Evolutionary conservation across 2,329 filamentous ascomycete species (phyloP).

Genomic region (Ambrosiella xylebori): DNA sequence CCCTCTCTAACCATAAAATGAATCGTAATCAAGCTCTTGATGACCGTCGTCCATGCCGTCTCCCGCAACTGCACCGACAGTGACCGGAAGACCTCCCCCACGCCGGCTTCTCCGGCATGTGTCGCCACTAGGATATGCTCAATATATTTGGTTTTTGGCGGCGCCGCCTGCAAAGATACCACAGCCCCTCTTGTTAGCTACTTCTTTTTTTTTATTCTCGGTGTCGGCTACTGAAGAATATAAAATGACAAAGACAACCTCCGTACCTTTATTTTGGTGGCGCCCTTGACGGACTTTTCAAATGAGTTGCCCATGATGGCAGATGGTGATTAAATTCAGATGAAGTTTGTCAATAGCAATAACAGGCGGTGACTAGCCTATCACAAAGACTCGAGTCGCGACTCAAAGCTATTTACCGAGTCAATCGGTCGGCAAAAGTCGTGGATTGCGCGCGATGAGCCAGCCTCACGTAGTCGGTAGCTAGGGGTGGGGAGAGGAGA

Average conservation of each 20-base stretch:
- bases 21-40: constrained; percentile 90
- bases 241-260: not conserved
- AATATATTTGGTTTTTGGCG: constrained; percentile 98
- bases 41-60: constrained; percentile 98
- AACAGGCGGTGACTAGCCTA: too few species aligned
- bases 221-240: not conserved
- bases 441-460: too few species aligned
- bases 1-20: constrained; percentile 97
- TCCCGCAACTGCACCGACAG: constrained; percentile 78
- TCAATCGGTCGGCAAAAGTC: too few species aligned
- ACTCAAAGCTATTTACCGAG: too few species aligned
- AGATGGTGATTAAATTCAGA: too few species aligned
- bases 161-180: constrained; percentile 32
- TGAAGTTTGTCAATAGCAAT: too few species aligned
- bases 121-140: constrained; percentile 94
- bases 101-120: constrained; percentile 82
- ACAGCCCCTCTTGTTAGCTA: constrained; percentile 3
- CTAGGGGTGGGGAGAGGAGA: too few species aligned
- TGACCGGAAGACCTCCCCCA: constrained; percentile 88
- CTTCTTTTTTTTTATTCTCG: not conserved
- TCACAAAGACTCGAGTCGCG: too few species aligned
- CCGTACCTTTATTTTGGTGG: constrained; percentile 83
- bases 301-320: constrained; percentile 63
- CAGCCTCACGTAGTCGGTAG: too few species aligned
- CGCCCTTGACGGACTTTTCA: constrained; percentile 98